Base-by-base conservation (phyloP, 257 asterid genomes). In the Penstemon barbatus region DNA sequence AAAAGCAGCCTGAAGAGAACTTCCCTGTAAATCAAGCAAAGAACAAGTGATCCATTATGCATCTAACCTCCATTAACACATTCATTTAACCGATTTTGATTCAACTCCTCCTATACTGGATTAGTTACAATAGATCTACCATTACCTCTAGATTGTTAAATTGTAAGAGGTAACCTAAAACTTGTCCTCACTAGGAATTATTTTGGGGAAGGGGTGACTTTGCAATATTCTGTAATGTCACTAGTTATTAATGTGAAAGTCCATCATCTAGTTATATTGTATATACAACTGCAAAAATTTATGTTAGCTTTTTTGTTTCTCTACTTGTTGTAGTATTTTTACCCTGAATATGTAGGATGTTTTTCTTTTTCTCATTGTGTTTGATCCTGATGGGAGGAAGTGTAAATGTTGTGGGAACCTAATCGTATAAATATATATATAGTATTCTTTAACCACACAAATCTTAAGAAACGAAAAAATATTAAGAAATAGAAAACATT, bases 1-100 rank as follows among this genome's bases (percentile, higher is more conserved):
- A 70, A 72, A 88, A 70, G 83, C 92, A 81, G 62, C 85, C 96
- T 0, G 97, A 91, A 82, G 89, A 85, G 39, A 79, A 82, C 15
- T 89, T 78, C 68, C 81, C 85, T 2, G 87, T 84, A 12, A 68
- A 52, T 75, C 78, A 37, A 57, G 53, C 80, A 37, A 78, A 63
- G 65, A 74, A 37, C 45, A 62, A 52, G 69, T 80, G 75, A 77
- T 37, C 57, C 44, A 13, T 55, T 41, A 11, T 57, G 9, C 51
- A 15, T 50, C 64, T 70, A 51, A 52, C 75, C 56, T 4, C 66
- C 25, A 40, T 58, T 37, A 13, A 46, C 69, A 42, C 10, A n/a
- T 41, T 70, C 53, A 57, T 33, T 69, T 62, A 33, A 49, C 43
- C 37, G 49, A 46, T 57, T 49, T 38, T 43, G 55, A 10, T 45